Evolutionary conservation across 768 basidiomycete species (phyloP).

Genomic region (Kondoa malvinella): DNA sequence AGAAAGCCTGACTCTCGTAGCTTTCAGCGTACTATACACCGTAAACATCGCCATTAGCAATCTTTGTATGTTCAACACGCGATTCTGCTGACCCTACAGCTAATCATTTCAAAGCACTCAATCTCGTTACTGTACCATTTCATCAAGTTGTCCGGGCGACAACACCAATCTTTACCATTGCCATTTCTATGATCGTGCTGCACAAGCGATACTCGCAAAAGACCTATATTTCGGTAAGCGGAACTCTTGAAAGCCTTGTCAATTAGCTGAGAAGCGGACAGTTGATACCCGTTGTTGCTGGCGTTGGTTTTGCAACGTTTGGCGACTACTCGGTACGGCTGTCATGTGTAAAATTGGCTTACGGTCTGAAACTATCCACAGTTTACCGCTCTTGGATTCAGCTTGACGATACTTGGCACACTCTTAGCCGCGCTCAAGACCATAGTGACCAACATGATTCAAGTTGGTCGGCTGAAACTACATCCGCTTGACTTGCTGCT

Average conservation of each 20-base stretch:
- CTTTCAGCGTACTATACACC: constrained; percentile 79
- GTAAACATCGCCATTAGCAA: constrained; percentile 92
- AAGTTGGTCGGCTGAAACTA: constrained; percentile 36
- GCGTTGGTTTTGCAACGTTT: constrained; percentile 72
- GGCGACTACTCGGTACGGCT: background rate
- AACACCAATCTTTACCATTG: constrained; percentile 78
- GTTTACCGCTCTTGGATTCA: constrained; percentile 64
- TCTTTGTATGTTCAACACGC: constrained; percentile 42
- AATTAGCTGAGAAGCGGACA: background rate
- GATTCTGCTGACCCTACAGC: constrained; percentile 23
- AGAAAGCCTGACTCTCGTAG: constrained; percentile 48
- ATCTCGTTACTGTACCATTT: constrained; percentile 41
- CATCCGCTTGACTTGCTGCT: constrained; percentile 74
- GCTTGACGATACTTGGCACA: constrained; percentile 77
- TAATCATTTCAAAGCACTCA: constrained; percentile 11
- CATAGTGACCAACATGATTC: constrained; percentile 60
- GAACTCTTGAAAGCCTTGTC: background rate
- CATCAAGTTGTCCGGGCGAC: constrained; percentile 91
- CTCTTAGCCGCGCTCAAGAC: constrained; percentile 86
- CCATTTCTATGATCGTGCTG: constrained; percentile 55
- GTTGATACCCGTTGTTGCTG: constrained; percentile 66
- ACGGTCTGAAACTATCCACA: constrained; percentile 41
- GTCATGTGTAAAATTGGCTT: constrained; percentile 57
- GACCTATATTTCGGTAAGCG: constrained; percentile 43
- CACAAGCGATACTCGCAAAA: constrained; percentile 43